Base-by-base conservation (phyloP, 106 monocot species). In the Dioscorea alata region DNA sequence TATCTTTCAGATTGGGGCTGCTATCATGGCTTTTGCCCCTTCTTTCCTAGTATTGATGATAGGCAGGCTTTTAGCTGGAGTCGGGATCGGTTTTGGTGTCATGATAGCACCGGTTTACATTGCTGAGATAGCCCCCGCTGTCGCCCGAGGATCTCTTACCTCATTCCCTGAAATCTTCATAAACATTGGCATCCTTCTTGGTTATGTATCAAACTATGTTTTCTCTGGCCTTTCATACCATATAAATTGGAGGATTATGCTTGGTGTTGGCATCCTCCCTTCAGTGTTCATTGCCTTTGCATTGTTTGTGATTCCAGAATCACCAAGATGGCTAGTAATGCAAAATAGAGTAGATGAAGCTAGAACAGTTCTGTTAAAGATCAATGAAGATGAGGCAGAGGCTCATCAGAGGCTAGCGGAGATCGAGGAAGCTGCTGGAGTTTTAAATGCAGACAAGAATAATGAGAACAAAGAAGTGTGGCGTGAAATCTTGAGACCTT, bases 161-260 rank as follows among this genome's bases (percentile, higher is more conserved):
- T 93, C 99, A 50, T 90, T 99, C 72, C 99, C 99, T 8, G 99
- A 99, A 67, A 93, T 99, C 61, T 99, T 90, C 69, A 88, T 99
- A 74, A 99, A 99, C 51, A 19, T 93, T 0, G 99, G 99, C 7
- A 99, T 99, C 60, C 85, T 99, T 60, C 85, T 99, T 31, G 99
- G 99, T 15, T 99, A 99, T 60, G 71, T 99, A 31, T 99, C 99
- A 34, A 99, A 99, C 57, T 99, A 87, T 51, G 78, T 68, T 22
- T 99, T 99, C 66, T 87, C 92, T 2, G 93, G 87, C n/a, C 81
- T 90, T 61, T 78, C 99, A 4, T 73, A 66, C 18, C 89, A 93
- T 68, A 73, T 93, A 48, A 88, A 69, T 57, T 99, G 99, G 99
- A 83, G 99, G 23, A 65, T 99, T 34, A 99, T 99, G 99, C 89